phyloP scores from a whole-genome alignment of 805 yeast species.

The Ogataea nitratoaversa region DNA sequence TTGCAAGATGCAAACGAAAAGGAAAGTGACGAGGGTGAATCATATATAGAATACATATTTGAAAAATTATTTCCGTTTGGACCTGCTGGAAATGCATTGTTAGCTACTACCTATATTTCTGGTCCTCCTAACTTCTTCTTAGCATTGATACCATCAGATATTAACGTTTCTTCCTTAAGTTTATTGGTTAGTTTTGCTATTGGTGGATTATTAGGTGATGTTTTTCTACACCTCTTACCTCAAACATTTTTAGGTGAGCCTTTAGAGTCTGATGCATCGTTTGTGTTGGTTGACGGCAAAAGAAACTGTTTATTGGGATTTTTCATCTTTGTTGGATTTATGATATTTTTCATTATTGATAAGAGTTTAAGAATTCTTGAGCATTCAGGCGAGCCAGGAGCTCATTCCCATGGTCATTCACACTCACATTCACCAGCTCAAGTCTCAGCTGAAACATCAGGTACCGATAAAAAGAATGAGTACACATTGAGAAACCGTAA shows the following conservation, averaged over 20 bases:
- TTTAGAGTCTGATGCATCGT: slow-evolving; percentile 36
- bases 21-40: slow-evolving; percentile 8
- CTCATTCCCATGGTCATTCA: slow-evolving; percentile 44
- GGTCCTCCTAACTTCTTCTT: slow-evolving; percentile 60
- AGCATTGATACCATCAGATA: slow-evolving; percentile 52
- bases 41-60: slow-evolving; percentile 37
- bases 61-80: slow-evolving; percentile 46
- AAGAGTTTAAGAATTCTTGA: slow-evolving; percentile 51
- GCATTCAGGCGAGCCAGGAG: slow-evolving; percentile 30
- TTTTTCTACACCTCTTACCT: slow-evolving; percentile 68
- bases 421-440: slow-evolving; percentile 25
- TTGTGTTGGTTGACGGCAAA: slow-evolving; percentile 48
- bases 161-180: slow-evolving; percentile 46
- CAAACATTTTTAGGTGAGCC: slow-evolving; percentile 57
- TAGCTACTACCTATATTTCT: slow-evolving; percentile 62
- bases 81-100: slow-evolving; percentile 56
- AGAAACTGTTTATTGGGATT: slow-evolving; percentile 47
- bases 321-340: slow-evolving; percentile 57
- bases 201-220: slow-evolving; percentile 74
- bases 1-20: slow-evolving; percentile 3
- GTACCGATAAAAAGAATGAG: slow-evolving; percentile 10
- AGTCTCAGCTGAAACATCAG: slow-evolving; percentile 9
- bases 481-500: slow-evolving; percentile 15
- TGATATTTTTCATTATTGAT: slow-evolving; percentile 58
- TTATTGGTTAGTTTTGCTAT: slow-evolving; percentile 66